These are phyloP conservation scores for Cutaneotrichosporon sp. DNA, from an alignment of 1,284 basidiomycete species.

Conservation along the genomic window DNA sequence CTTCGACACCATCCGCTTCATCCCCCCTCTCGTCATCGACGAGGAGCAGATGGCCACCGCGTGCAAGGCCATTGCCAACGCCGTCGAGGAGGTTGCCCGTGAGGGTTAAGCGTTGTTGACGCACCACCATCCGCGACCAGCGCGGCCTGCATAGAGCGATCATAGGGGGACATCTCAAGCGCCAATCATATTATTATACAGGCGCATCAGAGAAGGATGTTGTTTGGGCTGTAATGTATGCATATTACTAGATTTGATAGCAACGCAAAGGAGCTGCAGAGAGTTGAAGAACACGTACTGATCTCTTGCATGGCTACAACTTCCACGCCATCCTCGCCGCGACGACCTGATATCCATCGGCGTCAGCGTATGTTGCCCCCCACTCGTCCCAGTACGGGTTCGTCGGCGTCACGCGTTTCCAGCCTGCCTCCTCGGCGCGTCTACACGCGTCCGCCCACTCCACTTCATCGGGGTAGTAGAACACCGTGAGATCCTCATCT, in stretches of 20 bases:
- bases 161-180: not conserved
- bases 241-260: not conserved
- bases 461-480: slow-evolving; percentile 5
- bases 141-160: not conserved
- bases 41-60: slow-evolving; percentile 61
- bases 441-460: slow-evolving; percentile 4
- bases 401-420: not conserved
- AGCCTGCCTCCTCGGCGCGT: not conserved
- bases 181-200: not conserved
- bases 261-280: not conserved
- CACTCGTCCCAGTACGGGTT: slow-evolving; percentile 14
- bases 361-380: slow-evolving; percentile 8
- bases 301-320: not conserved
- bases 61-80: slow-evolving; percentile 57
- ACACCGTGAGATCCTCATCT: slow-evolving; percentile 12
- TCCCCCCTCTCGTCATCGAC: slow-evolving; percentile 64
- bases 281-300: too few relatives aligned
- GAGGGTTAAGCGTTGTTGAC: slow-evolving; percentile 51
- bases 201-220: not conserved
- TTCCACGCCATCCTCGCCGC: slow-evolving; percentile 1
- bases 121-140: too few relatives aligned
- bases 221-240: slow-evolving; percentile 5
- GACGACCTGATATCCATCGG: slow-evolving; percentile 14
- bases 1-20: slow-evolving; percentile 56
- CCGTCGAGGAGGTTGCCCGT: slow-evolving; percentile 59